Evolutionary conservation across 345 rosid genomes (phyloP).

Genomic region (Eucalyptus globulus): DNA sequence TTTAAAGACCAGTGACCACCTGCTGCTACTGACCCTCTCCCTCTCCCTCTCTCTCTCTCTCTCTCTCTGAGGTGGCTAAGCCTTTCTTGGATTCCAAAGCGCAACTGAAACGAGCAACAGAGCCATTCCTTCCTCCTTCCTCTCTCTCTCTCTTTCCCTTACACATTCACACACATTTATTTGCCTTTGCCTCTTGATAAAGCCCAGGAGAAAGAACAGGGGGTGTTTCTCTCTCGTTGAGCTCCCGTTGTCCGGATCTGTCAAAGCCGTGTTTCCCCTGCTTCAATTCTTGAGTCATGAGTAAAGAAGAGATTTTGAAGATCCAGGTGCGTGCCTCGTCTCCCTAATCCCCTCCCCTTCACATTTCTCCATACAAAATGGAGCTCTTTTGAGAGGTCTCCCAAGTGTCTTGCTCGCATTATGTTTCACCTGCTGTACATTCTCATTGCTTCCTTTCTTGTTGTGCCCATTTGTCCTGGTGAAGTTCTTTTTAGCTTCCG

Average conservation of each 20-base stretch:
- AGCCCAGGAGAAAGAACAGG: background rate
- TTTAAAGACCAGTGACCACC: background rate
- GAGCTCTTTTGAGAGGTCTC: background rate
- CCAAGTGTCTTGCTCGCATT: background rate
- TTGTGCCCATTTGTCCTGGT: background rate
- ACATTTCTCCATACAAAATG: background rate
- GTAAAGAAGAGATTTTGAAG: constrained; percentile 96
- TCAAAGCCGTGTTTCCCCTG: background rate
- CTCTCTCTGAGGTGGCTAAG: constrained; percentile 26
- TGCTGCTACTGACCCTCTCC: background rate
- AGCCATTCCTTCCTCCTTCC: background rate
- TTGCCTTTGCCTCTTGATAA: background rate
- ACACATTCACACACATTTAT: background rate
- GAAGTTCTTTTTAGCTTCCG: background rate
- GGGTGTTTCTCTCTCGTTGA: background rate
- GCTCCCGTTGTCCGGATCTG: constrained; percentile 1
- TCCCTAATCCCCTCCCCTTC: background rate
- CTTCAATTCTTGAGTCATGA: constrained; percentile 23
- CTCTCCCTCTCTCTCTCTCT: constrained; percentile 2
- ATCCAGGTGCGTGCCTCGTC: constrained; percentile 63
- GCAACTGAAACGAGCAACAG: background rate
- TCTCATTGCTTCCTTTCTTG: background rate
- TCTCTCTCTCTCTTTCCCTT: background rate
- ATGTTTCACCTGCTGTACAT: background rate
- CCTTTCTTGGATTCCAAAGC: background rate